A percentile compares a stretch with the other conserved stretches of the same genome.
phyloP scores from a whole-genome alignment of 2,329 filamentous ascomycete genomes.

The Colletotrichum sp. region DNA sequence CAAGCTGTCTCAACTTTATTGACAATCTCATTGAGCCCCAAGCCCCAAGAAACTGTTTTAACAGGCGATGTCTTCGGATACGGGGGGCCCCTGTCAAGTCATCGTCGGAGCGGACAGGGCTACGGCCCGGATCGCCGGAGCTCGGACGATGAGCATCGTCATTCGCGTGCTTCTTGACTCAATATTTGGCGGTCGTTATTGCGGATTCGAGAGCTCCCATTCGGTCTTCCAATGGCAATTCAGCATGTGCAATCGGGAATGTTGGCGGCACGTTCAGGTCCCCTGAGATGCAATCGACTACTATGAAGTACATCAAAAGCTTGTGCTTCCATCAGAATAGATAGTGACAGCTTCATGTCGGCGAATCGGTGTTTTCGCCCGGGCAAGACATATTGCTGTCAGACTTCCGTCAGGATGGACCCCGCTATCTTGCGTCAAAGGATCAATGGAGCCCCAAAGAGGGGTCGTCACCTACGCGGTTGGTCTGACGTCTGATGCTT shows the following conservation, averaged over 20 bases:
- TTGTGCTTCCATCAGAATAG: not conserved
- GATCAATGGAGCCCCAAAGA: not conserved
- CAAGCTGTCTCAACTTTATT: not conserved
- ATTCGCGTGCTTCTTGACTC: not conserved
- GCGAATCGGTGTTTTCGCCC: not conserved
- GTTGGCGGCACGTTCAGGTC: not conserved
- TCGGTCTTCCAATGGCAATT: not conserved
- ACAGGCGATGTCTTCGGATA: not conserved
- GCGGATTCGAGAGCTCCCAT: not conserved
- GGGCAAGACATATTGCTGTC: not conserved
- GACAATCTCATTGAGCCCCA: not conserved
- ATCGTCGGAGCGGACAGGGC: not conserved
- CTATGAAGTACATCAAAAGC: not conserved
- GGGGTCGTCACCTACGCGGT: not conserved
- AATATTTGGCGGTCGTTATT: not conserved
- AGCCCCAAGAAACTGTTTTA: not conserved
- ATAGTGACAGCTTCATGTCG: not conserved
- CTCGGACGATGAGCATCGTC: not conserved
- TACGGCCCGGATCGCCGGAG: not conserved
- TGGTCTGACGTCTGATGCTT: not conserved
- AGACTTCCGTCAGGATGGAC: not conserved
- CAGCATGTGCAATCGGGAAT: not conserved
- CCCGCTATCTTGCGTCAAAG: not conserved
- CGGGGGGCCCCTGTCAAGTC: not conserved
- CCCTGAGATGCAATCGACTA: not conserved